These are phyloP conservation scores for Jamesozyma jinghongensis DNA, from an alignment of 805 yeast genomes.

Conservation along the genomic window DNA sequence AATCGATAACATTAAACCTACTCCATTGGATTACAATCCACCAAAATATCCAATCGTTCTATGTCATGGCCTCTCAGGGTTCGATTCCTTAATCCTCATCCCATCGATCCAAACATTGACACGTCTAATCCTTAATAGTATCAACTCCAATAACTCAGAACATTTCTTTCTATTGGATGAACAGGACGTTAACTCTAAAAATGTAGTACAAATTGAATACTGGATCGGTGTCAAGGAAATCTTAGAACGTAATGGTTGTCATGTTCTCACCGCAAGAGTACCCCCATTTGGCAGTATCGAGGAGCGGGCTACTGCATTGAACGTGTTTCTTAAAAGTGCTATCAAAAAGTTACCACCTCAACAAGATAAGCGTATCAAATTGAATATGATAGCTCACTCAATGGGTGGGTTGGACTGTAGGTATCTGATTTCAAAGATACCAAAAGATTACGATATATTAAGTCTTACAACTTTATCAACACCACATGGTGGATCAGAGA, in stretches of 20 bases:
- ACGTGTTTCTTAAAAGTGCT: conserved; percentile 37
- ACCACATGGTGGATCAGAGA: conserved; percentile 80
- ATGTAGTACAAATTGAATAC: conserved; percentile 37
- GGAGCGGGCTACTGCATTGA: conserved; percentile 52
- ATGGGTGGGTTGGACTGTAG: conserved; percentile 92
- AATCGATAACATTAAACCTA: conserved; percentile 1
- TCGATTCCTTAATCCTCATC: conserved; percentile 44
- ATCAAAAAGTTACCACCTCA: conserved; percentile 1
- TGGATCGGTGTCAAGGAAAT: conserved; percentile 74
- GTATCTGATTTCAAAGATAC: conserved; percentile 53
- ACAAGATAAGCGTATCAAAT: conserved; percentile 19
- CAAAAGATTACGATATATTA: conserved; percentile 44
- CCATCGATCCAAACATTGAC: conserved; percentile 33
- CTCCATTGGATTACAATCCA: conserved; percentile 35
- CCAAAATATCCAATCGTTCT: conserved; percentile 69
- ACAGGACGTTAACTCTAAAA: conserved; percentile 8
- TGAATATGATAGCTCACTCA: conserved; percentile 79
- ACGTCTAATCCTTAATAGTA: conserved; percentile 14
- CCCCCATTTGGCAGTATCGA: conserved; percentile 75
- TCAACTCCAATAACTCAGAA: conserved; percentile 14
- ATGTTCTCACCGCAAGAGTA: conserved; percentile 63
- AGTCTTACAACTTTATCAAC: conserved; percentile 80
- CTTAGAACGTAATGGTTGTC: conserved; percentile 52
- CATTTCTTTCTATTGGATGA: conserved; percentile 18
- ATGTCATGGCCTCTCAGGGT: conserved; percentile 85